Evolutionary conservation across 2,329 filamentous ascomycete species (phyloP).

Genomic region (Calonectria hawksworthii): DNA sequence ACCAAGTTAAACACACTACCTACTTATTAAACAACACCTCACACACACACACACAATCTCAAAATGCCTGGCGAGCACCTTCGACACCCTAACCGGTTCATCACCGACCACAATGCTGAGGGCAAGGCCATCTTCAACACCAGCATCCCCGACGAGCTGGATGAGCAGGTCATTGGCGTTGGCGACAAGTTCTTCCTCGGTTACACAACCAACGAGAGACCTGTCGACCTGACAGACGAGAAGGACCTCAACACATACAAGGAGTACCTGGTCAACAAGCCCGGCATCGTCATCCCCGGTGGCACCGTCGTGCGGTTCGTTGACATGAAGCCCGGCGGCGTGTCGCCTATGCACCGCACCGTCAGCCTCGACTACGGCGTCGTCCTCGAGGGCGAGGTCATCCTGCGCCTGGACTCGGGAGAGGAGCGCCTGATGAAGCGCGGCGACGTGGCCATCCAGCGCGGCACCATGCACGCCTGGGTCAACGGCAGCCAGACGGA

Average conservation of each 20-base stretch:
- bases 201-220: conserved; percentile 32
- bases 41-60: neutral
- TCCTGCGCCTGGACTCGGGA: conserved; percentile 64
- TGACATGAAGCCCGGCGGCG: conserved; percentile 58
- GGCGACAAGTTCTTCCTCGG: conserved; percentile 38
- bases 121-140: conserved; percentile 40
- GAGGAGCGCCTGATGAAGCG: conserved; percentile 57
- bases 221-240: conserved; percentile 27
- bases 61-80: conserved; percentile 33
- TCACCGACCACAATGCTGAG: conserved; percentile 36
- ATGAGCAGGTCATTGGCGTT: conserved; percentile 16
- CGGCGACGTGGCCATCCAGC: conserved; percentile 69
- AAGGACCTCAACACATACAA: conserved; percentile 34
- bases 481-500: conserved; percentile 58
- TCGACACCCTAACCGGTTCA: conserved; percentile 34
- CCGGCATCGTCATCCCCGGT: conserved; percentile 45
- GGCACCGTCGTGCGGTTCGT: conserved; percentile 63
- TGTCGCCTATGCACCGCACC: conserved; percentile 59
- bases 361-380: conserved; percentile 69
- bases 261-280: conserved; percentile 21
- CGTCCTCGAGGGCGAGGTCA: conserved; percentile 67
- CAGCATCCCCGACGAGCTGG: conserved; percentile 28
- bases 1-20: neutral
- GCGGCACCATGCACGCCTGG: conserved; percentile 70
- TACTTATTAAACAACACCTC: neutral